Evolutionary conservation across 2,329 filamentous ascomycete species (phyloP).

Genomic region (Akanthomyces muscarius): DNA sequence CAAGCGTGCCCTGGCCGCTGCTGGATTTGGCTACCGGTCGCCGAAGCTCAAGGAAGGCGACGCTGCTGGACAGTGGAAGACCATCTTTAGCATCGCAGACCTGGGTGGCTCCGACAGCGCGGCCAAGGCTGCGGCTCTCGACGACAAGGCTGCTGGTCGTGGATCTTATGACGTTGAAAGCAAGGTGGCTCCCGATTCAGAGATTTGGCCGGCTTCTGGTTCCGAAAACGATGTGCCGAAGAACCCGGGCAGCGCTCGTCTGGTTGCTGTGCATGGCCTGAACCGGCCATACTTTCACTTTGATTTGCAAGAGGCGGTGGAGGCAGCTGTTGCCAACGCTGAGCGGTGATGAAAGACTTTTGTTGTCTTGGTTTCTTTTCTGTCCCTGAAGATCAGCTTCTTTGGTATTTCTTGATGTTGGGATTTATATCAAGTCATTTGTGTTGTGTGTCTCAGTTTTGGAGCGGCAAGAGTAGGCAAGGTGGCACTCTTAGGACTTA

Average conservation of each 20-base stretch:
- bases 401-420: neutral
- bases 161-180: slow-evolving; percentile 19
- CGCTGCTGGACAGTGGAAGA: slow-evolving; percentile 48
- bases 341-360: slow-evolving; percentile 18
- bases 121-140: slow-evolving; percentile 48
- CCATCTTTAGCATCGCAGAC: slow-evolving; percentile 90
- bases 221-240: slow-evolving; percentile 29
- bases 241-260: slow-evolving; percentile 27
- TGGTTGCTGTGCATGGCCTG: slow-evolving; percentile 41
- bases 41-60: slow-evolving; percentile 25
- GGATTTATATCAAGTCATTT: neutral
- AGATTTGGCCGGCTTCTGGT: slow-evolving; percentile 6
- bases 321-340: slow-evolving; percentile 39
- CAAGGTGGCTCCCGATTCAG: slow-evolving; percentile 21
- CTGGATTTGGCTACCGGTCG: slow-evolving; percentile 47
- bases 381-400: neutral
- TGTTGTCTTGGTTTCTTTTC: neutral
- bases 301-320: slow-evolving; percentile 46
- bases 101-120: slow-evolving; percentile 70
- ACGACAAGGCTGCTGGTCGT: slow-evolving; percentile 47
- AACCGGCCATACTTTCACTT: slow-evolving; percentile 52
- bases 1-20: slow-evolving; percentile 50
- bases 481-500: slow-evolving; percentile 8
- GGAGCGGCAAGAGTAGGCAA: slow-evolving; percentile 6
- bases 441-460: neutral